Base-by-base conservation (phyloP, 352 stramenopile species). In the Pythium aphanidermatum region DNA sequence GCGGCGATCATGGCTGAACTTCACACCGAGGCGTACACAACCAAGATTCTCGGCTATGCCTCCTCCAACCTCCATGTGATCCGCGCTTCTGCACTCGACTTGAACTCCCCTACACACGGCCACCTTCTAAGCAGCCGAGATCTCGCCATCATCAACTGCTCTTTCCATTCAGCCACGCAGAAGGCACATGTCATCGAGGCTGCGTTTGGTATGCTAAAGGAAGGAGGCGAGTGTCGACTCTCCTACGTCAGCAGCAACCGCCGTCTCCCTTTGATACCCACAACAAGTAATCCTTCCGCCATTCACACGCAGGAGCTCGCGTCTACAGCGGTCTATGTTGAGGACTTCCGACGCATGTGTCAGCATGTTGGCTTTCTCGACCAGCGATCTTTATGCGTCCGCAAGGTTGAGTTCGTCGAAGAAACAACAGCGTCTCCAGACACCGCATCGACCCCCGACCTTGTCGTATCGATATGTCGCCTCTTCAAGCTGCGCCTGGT, bases 131-230 rank as follows among this genome's bases (percentile, higher is more conserved):
- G 28, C 26, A 33, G 20, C 14, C 38, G 30, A 3, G 44, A 65
- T 30, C 10, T 84, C 14, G 70, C 69, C 23, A 28, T 75, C 25
- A 50, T 74, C 38, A 81, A 74, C 42, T 83, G 74, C 38, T 72
- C 74, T 11, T 68, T 80, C 17, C 69, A 73, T 24, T 47, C 38
- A 2, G 42, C 55, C 19, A 38, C 32, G 1, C 58, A 62, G 35
- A 67, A 69, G 23, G 50, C 62, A 30, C 45, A 39, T 4, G 36
- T 75, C 1, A 41, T 86, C 19, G 36, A 63, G n/a, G 7, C 63
- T 2, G 60, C 56, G 12, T 70, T 58, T 44, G 44, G 37, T 32
- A 25, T 78, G 20, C 41, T 86, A 1, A 66, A 66, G 19, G 57
- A 74, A 35, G 70, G 74, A 8, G 74, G 74, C 3, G 74, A 86